Conservation (phyloP, 345 rosid genomes). For the Brassica nigra region DNA sequence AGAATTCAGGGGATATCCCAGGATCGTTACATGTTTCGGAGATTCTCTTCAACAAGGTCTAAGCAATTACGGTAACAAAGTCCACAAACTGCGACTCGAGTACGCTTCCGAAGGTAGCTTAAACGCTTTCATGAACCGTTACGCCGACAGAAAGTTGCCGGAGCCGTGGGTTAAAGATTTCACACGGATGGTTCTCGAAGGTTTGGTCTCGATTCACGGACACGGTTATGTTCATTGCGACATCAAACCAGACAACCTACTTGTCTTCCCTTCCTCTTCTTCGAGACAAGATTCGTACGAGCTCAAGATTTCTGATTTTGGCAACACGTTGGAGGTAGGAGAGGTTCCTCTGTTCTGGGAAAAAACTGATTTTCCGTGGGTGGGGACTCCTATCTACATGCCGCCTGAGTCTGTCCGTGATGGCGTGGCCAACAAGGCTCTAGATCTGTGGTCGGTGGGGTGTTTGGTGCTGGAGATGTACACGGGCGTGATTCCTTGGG, state of each 20-base stretch:
- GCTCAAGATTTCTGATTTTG: background rate
- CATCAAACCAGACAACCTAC: background rate
- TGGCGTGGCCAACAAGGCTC: background rate
- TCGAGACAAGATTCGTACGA: background rate
- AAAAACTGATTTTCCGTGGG: background rate
- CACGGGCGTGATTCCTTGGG: background rate
- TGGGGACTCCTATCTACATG: background rate
- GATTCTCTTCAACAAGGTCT: background rate
- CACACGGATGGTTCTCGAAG: background rate
- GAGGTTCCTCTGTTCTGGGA: background rate
- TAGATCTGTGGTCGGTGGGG: background rate
- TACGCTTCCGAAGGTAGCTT: background rate
- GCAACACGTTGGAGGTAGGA: background rate
- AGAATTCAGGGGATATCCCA: background rate
- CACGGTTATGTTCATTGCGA: background rate
- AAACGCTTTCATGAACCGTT: background rate
- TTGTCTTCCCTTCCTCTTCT: background rate
- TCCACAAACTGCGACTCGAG: background rate
- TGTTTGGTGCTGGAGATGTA: background rate
- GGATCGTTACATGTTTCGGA: background rate
- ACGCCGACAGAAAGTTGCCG: background rate
- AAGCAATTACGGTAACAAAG: background rate
- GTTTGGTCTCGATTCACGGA: background rate
- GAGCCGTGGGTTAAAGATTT: background rate
- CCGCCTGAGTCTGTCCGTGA: background rate